Evolutionary conservation across 192 early-diverging fungal genomes (phyloP).

Genomic region (Phycomyces blakesleeanus): DNA sequence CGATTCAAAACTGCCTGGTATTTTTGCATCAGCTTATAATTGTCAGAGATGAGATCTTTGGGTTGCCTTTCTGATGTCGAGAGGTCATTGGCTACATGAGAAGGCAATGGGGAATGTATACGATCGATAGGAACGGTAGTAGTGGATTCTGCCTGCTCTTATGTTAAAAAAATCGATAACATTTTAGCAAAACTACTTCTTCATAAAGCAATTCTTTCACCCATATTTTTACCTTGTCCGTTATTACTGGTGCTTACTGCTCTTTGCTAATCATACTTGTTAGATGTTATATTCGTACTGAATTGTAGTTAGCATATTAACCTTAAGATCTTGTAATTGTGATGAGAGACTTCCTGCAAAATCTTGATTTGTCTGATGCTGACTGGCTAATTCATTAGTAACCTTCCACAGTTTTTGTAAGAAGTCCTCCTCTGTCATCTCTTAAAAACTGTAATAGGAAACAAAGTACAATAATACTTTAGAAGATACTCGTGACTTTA

Average conservation of each 20-base stretch:
- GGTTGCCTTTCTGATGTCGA: background rate
- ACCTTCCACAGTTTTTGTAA: slow-evolving; percentile 45
- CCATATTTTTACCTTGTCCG: slow-evolving; percentile 3
- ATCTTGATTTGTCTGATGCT: slow-evolving; percentile 41
- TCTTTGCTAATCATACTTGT: slow-evolving; percentile 14
- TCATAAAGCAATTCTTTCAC: background rate
- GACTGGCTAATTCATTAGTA: slow-evolving; percentile 43
- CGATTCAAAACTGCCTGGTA: slow-evolving; percentile 2
- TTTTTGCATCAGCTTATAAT: slow-evolving; percentile 5
- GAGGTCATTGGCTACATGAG: background rate
- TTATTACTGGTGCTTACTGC: background rate
- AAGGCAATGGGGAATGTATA: background rate
- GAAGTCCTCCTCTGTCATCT: slow-evolving; percentile 41
- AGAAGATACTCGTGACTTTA: too few species aligned
- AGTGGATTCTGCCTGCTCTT: background rate
- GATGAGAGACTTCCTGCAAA: slow-evolving; percentile 32
- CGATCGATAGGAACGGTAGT: background rate
- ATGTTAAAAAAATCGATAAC: background rate
- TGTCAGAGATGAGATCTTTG: slow-evolving; percentile 15
- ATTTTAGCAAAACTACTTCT: background rate
- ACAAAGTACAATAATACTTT: too few species aligned
- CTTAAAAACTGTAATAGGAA: background rate
- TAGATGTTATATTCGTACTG: background rate
- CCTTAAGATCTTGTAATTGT: slow-evolving; percentile 43
- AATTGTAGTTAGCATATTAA: slow-evolving; percentile 4